Evolutionary conservation across 306 rosid genomes (phyloP).

Genomic region (Trifolium pratense): DNA sequence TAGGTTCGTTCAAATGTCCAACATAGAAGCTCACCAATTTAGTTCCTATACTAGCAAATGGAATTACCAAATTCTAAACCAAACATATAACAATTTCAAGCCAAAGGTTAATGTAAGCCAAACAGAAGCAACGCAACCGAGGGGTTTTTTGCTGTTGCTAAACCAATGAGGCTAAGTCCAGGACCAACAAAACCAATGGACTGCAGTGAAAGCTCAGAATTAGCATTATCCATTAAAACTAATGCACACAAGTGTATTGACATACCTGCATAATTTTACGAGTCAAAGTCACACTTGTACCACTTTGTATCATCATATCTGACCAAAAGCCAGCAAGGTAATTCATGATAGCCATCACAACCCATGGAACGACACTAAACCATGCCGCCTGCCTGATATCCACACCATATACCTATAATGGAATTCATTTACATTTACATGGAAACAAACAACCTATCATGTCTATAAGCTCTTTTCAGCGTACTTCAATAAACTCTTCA

Average conservation of each 20-base stretch:
- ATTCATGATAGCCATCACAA: too few species aligned
- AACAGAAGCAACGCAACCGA: conserved; percentile 74
- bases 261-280: conserved; percentile 89
- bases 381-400: too few species aligned
- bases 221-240: conserved; percentile 35
- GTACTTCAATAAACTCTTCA: too few species aligned
- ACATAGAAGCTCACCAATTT: too few species aligned
- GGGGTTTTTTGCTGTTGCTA: conserved; percentile 69
- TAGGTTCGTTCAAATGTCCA: too few species aligned
- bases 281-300: conserved; percentile 82
- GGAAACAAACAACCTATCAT: too few species aligned
- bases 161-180: conserved; percentile 78
- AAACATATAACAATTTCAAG: conserved; percentile 60
- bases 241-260: conserved; percentile 23
- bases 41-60: conserved; percentile 17
- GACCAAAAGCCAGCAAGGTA: conserved; percentile 92
- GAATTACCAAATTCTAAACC: conserved; percentile 29
- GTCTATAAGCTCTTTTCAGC: too few species aligned
- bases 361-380: too few species aligned
- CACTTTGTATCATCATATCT: conserved; percentile 76
- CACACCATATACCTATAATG: too few species aligned
- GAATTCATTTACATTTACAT: too few species aligned
- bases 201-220: conserved; percentile 57
- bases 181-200: conserved; percentile 91
- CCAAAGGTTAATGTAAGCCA: conserved; percentile 97